phyloP scores from a whole-genome alignment of 108 stramenopile genomes.

The Pseudonitzschia multiseries region DNA sequence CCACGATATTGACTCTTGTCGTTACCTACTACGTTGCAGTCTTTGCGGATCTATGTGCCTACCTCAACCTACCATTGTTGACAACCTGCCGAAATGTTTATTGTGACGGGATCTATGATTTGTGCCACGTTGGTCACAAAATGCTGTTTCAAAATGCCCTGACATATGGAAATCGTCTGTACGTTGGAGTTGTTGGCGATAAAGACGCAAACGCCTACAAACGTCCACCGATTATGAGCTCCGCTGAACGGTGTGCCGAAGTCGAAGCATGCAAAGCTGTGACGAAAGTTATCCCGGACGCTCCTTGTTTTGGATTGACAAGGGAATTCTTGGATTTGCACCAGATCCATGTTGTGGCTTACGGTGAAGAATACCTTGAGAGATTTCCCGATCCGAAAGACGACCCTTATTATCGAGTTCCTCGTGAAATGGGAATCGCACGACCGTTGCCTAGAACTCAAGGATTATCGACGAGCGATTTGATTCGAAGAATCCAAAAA shows the following conservation, averaged over 20 bases:
- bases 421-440: slow-evolving; percentile 82
- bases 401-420: slow-evolving; percentile 82
- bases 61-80: slow-evolving; percentile 85
- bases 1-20: slow-evolving; percentile 76
- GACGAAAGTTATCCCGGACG: slow-evolving; percentile 87
- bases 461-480: slow-evolving; percentile 79
- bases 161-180: slow-evolving; percentile 79
- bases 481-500: slow-evolving; percentile 80
- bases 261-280: slow-evolving; percentile 91
- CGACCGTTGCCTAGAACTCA: slow-evolving; percentile 72
- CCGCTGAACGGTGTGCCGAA: slow-evolving; percentile 86
- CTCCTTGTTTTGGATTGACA: slow-evolving; percentile 86
- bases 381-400: slow-evolving; percentile 84
- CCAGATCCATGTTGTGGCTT: slow-evolving; percentile 90
- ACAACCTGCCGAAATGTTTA: slow-evolving; percentile 84
- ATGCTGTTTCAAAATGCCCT: slow-evolving; percentile 82
- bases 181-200: slow-evolving; percentile 89
- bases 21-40: slow-evolving; percentile 86
- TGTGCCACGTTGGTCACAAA: slow-evolving; percentile 91
- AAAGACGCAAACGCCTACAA: slow-evolving; percentile 85
- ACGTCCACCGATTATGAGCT: slow-evolving; percentile 88
- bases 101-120: slow-evolving; percentile 79
- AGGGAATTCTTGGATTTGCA: slow-evolving; percentile 84
- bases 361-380: slow-evolving; percentile 87
- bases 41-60: slow-evolving; percentile 87